These are phyloP conservation scores for Binderoboletus segoi DNA, from an alignment of 1,284 basidiomycete species.

Conservation along the genomic window DNA sequence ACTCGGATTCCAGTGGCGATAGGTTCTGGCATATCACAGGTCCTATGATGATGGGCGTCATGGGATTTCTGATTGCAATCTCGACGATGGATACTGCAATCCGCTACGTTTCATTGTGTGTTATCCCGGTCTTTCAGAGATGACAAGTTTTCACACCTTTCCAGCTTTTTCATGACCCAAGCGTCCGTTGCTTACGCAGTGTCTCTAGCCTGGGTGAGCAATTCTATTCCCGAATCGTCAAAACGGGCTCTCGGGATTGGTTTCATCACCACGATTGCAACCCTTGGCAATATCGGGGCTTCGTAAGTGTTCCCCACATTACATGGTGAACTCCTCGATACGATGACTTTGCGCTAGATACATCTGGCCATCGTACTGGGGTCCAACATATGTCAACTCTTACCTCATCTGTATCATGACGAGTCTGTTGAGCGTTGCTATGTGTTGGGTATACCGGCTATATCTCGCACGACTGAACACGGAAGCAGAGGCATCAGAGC, in stretches of 20 bases:
- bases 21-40: conserved; percentile 54
- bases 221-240: conserved; percentile 51
- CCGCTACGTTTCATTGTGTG: conserved; percentile 53
- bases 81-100: conserved; percentile 52
- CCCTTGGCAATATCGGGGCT: conserved; percentile 54
- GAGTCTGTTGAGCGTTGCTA: conserved; percentile 47
- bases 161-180: conserved; percentile 57
- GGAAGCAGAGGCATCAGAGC: conserved; percentile 46
- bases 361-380: conserved; percentile 42
- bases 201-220: conserved; percentile 54
- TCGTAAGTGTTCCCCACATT: conserved; percentile 41
- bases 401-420: conserved; percentile 55
- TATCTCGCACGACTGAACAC: conserved; percentile 54
- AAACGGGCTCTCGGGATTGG: conserved; percentile 57
- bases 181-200: conserved; percentile 53
- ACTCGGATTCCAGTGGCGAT: conserved; percentile 54
- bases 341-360: conserved; percentile 37
- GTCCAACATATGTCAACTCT: conserved; percentile 38
- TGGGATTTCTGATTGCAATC: conserved; percentile 61
- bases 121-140: neutral
- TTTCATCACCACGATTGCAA: conserved; percentile 52
- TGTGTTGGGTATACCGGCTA: conserved; percentile 56
- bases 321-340: neutral
- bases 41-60: conserved; percentile 46
- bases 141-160: neutral